phyloP scores from a whole-genome alignment of 306 rosid genomes.

The Lablab purpureus region DNA sequence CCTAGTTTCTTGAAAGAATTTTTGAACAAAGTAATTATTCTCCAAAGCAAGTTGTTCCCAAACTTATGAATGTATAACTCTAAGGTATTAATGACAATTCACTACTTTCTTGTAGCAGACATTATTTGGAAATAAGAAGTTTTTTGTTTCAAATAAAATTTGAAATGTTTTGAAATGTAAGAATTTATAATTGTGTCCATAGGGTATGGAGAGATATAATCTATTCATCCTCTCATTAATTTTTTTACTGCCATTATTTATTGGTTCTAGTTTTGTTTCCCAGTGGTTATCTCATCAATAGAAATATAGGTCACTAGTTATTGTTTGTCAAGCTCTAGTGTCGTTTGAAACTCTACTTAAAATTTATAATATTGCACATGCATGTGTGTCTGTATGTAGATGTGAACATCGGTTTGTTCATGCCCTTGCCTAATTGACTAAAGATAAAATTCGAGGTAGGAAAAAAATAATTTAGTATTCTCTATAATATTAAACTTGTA shows the following conservation, averaged over 20 bases:
- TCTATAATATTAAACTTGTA: background rate
- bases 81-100: background rate
- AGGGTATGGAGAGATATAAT: background rate
- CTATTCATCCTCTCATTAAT: background rate
- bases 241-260: background rate
- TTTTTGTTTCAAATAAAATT: background rate
- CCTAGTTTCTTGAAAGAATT: background rate
- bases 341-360: background rate
- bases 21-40: background rate
- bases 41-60: background rate
- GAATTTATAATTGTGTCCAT: background rate
- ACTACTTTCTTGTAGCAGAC: slow-evolving; percentile 12
- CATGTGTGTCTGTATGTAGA: background rate
- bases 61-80: background rate
- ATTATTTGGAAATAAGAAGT: background rate
- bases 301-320: background rate
- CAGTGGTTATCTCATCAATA: background rate
- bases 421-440: background rate
- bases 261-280: background rate
- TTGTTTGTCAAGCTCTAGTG: background rate
- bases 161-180: background rate
- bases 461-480: slow-evolving; percentile 1
- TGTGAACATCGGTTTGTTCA: background rate
- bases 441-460: background rate
- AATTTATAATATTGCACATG: background rate